Conservation (phyloP, 2,329 filamentous ascomycete species). For the Aureobasidium subglaciale region DNA sequence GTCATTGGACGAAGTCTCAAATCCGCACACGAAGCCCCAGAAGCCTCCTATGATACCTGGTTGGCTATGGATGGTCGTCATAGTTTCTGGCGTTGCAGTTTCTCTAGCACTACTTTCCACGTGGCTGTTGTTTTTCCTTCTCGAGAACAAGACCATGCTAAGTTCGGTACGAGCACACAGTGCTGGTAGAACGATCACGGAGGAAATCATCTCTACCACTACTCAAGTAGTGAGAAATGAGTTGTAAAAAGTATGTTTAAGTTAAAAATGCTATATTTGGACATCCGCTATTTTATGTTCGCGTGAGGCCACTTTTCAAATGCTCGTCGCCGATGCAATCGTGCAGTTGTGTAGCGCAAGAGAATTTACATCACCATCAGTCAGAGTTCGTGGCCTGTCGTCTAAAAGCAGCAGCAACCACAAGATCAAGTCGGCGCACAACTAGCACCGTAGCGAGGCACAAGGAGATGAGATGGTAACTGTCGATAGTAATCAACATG, state of each 20-base stretch:
- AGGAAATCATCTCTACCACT: background rate
- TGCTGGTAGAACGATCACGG: background rate
- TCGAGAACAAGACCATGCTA: background rate
- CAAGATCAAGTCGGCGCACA: no score
- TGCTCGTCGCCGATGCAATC: no score
- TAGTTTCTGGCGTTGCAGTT: background rate
- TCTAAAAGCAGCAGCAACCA: no score
- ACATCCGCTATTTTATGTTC: no score
- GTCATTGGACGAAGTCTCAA: background rate
- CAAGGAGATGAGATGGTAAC: no score
- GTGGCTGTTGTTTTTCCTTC: background rate
- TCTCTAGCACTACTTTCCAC: background rate
- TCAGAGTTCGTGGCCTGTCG: no score
- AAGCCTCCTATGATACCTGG: background rate
- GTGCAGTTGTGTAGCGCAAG: no score
- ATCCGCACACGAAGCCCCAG: constrained; percentile 3
- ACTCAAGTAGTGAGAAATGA: background rate
- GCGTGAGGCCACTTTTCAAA: no score
- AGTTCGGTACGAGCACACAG: background rate
- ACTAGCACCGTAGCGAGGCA: no score
- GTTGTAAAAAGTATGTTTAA: background rate
- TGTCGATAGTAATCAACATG: no score
- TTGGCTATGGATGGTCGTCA: constrained; percentile 1
- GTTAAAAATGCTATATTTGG: no score
- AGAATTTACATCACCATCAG: no score